Base-by-base conservation (phyloP, 768 basidiomycete species). In the Cytidiella melzeri region DNA sequence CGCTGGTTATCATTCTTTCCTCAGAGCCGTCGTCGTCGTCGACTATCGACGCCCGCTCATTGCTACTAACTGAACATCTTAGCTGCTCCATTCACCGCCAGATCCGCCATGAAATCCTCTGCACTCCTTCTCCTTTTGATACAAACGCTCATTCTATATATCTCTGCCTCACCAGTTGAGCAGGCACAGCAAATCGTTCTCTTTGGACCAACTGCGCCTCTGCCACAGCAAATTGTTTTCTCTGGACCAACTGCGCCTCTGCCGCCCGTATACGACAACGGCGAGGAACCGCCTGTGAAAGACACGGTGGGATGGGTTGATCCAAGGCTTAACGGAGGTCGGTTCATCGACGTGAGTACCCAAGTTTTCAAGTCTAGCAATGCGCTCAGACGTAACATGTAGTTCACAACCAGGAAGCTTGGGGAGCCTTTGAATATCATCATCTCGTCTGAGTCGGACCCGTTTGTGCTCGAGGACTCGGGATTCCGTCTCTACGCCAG, bases 361-460 rank as follows among this genome's bases (percentile, higher is more conserved):
- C 42, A 38, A 15, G 9, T 12, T 24, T 12, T 13, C 15, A 15
- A 11, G 18, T 18, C 11, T 18, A 37, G 18, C 36, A 9, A 7
- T 18, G 9, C n/a, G 9, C 18, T 41, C 18, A 41, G 7, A 41
- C 15, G 10, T 20, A 3, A 13, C 18, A 13, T 27, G 4, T 49
- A 90, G 87, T 88, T 73, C 64, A 83, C 85, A 6, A 80, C 75
- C 3, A 73, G 72, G 47, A 68, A 70, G 51, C 73, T 73, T 27
- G 91, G 91, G 38, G 91, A 93, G 67, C 91, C 91, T 11, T 66
- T 93, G 50, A 93, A 93, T 58, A 73, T 89, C 41, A 85, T 93
- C 58, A 82, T 93, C 39, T 86, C 87, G 23, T 84, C 79, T 40
- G 70, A 68, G 23, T 92, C 88, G 1, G 88, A 92, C 60, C 87